These are phyloP conservation scores for Saccharomycopsis hybrid DNA, from an alignment of 1,139 yeast genomes.

Conservation along the genomic window DNA sequence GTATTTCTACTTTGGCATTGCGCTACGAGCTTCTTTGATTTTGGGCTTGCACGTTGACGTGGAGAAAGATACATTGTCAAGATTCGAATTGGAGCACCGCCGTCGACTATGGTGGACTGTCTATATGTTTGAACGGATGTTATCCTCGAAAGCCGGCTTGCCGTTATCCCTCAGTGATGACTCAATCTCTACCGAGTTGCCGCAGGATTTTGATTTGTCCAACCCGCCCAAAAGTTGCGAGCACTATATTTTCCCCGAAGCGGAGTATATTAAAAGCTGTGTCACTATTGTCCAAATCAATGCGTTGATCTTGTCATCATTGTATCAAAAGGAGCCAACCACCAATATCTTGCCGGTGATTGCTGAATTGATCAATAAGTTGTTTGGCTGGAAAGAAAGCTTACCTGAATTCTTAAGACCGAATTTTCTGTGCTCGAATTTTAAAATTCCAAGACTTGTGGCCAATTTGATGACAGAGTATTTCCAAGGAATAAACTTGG, in stretches of 20 bases:
- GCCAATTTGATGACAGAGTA: constrained; percentile 82
- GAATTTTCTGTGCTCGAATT: constrained; percentile 45
- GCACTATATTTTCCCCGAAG: constrained; percentile 71
- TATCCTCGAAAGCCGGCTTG: constrained; percentile 78
- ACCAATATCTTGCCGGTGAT: constrained; percentile 69
- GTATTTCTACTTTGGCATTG: constrained; percentile 74
- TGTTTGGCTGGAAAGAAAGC: constrained; percentile 63
- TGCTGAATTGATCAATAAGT: constrained; percentile 60
- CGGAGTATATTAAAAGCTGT: constrained; percentile 72
- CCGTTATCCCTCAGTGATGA: constrained; percentile 77
- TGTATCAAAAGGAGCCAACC: constrained; percentile 73
- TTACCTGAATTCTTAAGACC: constrained; percentile 60
- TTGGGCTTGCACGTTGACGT: constrained; percentile 84
- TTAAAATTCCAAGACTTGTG: constrained; percentile 58
- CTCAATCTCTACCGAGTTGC: constrained; percentile 69
- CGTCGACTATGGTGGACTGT: constrained; percentile 90
- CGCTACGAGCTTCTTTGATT: constrained; percentile 65
- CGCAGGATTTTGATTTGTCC: constrained; percentile 62
- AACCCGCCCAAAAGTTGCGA: constrained; percentile 52
- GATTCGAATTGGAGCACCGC: constrained; percentile 72
- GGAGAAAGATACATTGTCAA: constrained; percentile 53
- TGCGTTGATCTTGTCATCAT: constrained; percentile 62
- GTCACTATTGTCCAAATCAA: constrained; percentile 77
- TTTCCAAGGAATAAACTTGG: constrained; percentile 77
- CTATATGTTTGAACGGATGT: constrained; percentile 81